Evolutionary conservation across 306 rosid species (phyloP).

Genomic region (Cyamopsis tetragonoloba): DNA sequence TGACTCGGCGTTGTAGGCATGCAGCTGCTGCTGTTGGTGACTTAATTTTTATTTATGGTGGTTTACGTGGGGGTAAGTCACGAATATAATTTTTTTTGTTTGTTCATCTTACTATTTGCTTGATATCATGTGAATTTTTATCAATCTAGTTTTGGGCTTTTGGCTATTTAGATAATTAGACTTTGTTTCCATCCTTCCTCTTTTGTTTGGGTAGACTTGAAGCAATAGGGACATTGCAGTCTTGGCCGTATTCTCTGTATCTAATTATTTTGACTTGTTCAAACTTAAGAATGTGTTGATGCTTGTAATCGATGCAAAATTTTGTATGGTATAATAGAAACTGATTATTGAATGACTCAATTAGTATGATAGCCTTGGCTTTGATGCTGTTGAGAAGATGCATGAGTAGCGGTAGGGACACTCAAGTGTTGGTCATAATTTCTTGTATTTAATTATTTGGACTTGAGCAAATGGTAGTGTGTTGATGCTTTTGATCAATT

Average conservation of each 20-base stretch:
- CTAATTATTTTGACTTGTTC: constrained; percentile 2
- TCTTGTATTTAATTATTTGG: too few relatives aligned
- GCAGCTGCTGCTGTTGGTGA: constrained; percentile 99
- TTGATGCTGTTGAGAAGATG: constrained; percentile 3
- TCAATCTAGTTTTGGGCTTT: constrained; percentile 6
- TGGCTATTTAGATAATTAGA: constrained; percentile 14
- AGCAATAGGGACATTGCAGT: not conserved
- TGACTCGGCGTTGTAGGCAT: constrained; percentile 98
- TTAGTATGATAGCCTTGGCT: not conserved
- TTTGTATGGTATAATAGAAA: too few relatives aligned
- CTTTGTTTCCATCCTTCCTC: not conserved
- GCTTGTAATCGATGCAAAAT: too few relatives aligned
- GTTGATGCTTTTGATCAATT: too few relatives aligned
- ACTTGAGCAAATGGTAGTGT: too few relatives aligned
- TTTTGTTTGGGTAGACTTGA: not conserved
- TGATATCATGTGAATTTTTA: constrained; percentile 13
- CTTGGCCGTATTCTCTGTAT: not conserved
- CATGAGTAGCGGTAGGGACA: too few relatives aligned
- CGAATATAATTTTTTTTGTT: not conserved
- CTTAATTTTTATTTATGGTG: constrained; percentile 92
- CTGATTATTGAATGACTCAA: not conserved
- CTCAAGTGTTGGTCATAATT: too few relatives aligned
- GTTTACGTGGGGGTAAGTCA: constrained; percentile 92
- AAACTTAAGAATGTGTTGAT: not conserved
- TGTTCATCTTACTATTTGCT: constrained; percentile 16